Evolutionary conservation across 1,284 basidiomycete species (phyloP).

Genomic region (Puccinia triticina): DNA sequence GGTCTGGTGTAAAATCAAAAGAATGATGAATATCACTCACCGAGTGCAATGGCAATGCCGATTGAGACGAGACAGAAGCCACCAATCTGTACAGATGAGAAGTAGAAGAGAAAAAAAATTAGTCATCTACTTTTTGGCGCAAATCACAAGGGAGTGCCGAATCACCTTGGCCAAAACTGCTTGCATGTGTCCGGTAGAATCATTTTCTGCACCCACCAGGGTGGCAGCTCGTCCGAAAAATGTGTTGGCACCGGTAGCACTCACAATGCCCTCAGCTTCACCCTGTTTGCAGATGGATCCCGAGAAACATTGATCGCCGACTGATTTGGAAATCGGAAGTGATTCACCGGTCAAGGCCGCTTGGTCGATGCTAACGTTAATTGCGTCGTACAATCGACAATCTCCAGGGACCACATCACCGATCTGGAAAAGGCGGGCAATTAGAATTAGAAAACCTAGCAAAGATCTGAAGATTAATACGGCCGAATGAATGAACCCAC

Average conservation of each 20-base stretch:
- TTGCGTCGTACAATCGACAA: constrained; percentile 82
- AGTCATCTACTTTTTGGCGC: constrained; percentile 90
- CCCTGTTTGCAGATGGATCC: constrained; percentile 93
- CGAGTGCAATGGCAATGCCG: constrained; percentile 58
- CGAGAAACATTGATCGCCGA: constrained; percentile 68
- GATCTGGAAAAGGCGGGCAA: constrained; percentile 54
- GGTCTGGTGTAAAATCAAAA: not conserved
- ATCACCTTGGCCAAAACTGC: constrained; percentile 98
- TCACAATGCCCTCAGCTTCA: constrained; percentile 97
- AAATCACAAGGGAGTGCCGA: constrained; percentile 61
- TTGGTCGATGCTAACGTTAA: constrained; percentile 70
- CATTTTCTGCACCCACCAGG: constrained; percentile 93
- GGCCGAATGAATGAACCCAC: constrained; percentile 69
- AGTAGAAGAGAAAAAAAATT: constrained; percentile 93
- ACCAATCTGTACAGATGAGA: constrained; percentile 91
- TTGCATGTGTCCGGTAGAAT: constrained; percentile 92
- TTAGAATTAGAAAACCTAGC: not conserved
- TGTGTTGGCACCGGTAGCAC: constrained; percentile 83
- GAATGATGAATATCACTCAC: constrained; percentile 5
- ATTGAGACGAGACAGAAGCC: constrained; percentile 92
- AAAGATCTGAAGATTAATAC: not conserved
- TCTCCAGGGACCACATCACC: constrained; percentile 95
- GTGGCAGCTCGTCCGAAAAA: constrained; percentile 73
- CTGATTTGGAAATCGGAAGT: constrained; percentile 71
- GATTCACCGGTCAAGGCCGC: constrained; percentile 96